Base-by-base conservation (phyloP, 768 basidiomycete species). In the Pulveroboletus ravenelii region DNA sequence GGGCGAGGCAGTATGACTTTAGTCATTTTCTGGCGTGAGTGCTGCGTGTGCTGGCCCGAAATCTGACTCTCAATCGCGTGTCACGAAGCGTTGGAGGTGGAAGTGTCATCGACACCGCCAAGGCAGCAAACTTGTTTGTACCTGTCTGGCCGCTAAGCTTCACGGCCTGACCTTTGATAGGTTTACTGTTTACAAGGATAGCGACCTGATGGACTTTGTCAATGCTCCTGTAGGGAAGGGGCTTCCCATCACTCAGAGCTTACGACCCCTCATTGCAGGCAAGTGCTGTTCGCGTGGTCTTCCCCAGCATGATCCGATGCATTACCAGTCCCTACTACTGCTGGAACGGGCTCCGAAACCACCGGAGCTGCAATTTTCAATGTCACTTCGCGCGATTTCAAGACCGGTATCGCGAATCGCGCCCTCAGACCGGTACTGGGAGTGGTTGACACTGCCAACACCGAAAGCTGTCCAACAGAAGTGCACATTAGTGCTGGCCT, bases 181-280 rank as follows among this genome's bases (percentile, higher is more conserved):
- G 51, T 94, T 93, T 69, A 78, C 88, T 0, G 89, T 90, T 10
- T 97, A 97, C 75, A 87, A 87, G 58, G 91, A 97, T 55, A 81
- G 89, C 1, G 90, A 96, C 62, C 73, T 97, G 10, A 87, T 93
- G 73, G 95, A 98, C 66, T 98, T 95, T 67, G 89, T 97, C 69
- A 98, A 97, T 64, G 93, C 95, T 1, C 95, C 95, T 0, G 76
- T 97, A 47, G 95, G 95, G 37, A 93, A 92, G 69, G 94, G 94
- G 5, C 75, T 85, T 35, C 90, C 94, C 3, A 86, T 98, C 55
- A 72, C 78, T 3, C 73, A 89, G 63, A 71, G 75, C 15, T 74
- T 98, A 23, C 73, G 82, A 8, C 95, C 95, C 13, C 74, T 98
- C 41, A 95, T 95, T 53, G 92, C 92, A 39, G 76, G 93, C 69